Percentiles rank a stretch among this genome's conserved stretches.
Conservation (phyloP, 83 land plant species). For the Larix sibirica region DNA sequence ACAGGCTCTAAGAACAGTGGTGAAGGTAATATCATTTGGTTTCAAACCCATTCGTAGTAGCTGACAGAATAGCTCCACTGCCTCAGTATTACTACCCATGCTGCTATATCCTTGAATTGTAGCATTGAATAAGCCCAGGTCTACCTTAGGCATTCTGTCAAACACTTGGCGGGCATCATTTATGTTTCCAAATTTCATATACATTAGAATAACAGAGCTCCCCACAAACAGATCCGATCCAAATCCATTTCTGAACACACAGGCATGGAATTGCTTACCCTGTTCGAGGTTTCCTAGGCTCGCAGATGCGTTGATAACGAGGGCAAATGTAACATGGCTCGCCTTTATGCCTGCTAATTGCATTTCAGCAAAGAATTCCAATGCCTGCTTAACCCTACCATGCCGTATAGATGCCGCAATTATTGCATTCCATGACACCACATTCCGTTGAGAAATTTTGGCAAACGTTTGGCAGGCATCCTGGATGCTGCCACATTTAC, state of each 20-base stretch:
- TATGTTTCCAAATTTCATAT: slow-evolving; percentile 10
- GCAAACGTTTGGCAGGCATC: slow-evolving; percentile 21
- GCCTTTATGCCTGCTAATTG: background rate
- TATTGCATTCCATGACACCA: slow-evolving; percentile 31
- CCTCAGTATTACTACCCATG: background rate
- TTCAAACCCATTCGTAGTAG: slow-evolving; percentile 1
- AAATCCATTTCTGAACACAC: slow-evolving; percentile 1
- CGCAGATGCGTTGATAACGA: slow-evolving; percentile 15
- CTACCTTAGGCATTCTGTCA: background rate
- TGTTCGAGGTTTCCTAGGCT: slow-evolving; percentile 8
- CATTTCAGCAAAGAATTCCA: slow-evolving; percentile 14
- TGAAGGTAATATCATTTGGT: slow-evolving; percentile 9
- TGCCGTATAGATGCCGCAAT: slow-evolving; percentile 19
- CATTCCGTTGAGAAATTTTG: background rate
- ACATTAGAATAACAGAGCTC: slow-evolving; percentile 18
- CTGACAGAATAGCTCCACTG: slow-evolving; percentile 9
- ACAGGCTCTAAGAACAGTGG: slow-evolving; percentile 2
- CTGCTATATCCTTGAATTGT: slow-evolving; percentile 13
- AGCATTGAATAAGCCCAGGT: slow-evolving; percentile 7
- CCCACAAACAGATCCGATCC: slow-evolving; percentile 15
- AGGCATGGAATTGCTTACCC: slow-evolving; percentile 13
- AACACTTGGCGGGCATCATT: slow-evolving; percentile 6
- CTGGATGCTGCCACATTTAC: slow-evolving; percentile 23
- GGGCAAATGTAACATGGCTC: slow-evolving; percentile 7
- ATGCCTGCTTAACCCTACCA: slow-evolving; percentile 16